Percentiles rank a stretch among this genome's conserved stretches.
Evolutionary conservation across 1,284 basidiomycete genomes (phyloP).

Genomic region (Heliocybe sulcata): DNA sequence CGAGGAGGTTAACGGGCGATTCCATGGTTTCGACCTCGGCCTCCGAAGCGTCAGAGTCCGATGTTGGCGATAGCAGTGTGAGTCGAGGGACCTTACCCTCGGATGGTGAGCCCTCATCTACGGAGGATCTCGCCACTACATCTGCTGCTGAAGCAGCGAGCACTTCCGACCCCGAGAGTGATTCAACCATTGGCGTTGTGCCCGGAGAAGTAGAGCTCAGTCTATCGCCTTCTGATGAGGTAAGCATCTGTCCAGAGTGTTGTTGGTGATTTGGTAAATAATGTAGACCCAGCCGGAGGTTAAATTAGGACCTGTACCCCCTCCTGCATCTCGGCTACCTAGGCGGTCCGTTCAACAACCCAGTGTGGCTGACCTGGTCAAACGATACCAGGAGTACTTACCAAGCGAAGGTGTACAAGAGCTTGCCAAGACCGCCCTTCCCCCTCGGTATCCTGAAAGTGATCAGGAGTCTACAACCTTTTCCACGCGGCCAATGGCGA

Average conservation of each 20-base stretch:
- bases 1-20: constrained; percentile 42
- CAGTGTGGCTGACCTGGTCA: constrained; percentile 81
- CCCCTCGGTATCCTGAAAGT: constrained; percentile 55
- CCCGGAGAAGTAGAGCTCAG: not conserved
- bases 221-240: not conserved
- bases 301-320: constrained; percentile 6
- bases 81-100: not conserved
- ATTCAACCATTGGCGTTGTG: constrained; percentile 84
- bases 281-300: not conserved
- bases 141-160: constrained; percentile 16
- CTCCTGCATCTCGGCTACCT: constrained; percentile 60
- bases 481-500: constrained; percentile 28
- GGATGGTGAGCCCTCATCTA: constrained; percentile 9
- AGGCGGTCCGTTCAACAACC: constrained; percentile 49
- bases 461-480: constrained; percentile 51
- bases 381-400: constrained; percentile 72
- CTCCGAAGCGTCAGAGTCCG: constrained; percentile 57
- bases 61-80: constrained; percentile 13
- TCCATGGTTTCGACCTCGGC: constrained; percentile 47
- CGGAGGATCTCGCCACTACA: constrained; percentile 6
- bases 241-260: not conserved
- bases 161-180: constrained; percentile 64
- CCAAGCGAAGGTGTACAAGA: constrained; percentile 68
- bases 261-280: not conserved
- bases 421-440: constrained; percentile 58